phyloP scores from a whole-genome alignment of 805 yeast genomes.

The Schwanniomyces occidentalis region DNA sequence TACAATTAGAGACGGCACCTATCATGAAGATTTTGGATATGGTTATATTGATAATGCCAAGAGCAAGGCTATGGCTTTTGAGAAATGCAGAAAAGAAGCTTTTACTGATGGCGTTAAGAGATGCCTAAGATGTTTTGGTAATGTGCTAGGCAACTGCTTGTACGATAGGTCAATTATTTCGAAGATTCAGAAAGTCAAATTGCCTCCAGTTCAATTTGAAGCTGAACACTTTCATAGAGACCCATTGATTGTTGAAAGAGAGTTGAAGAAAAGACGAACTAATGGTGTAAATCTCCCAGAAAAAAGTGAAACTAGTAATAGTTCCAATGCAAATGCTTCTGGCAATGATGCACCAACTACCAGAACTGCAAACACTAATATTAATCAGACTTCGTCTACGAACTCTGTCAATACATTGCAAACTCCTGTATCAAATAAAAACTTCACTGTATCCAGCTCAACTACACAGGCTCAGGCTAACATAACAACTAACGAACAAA shows the following conservation, averaged over 20 bases:
- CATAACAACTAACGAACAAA: not conserved
- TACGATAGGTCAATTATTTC: conserved; percentile 69
- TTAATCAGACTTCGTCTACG: too few relatives aligned
- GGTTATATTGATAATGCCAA: conserved; percentile 74
- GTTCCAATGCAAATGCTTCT: too few relatives aligned
- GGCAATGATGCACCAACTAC: too few relatives aligned
- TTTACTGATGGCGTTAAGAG: conserved; percentile 82
- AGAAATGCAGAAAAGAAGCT: conserved; percentile 81
- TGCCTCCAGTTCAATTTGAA: conserved; percentile 29
- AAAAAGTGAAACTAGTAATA: not conserved
- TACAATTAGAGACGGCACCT: conserved; percentile 77
- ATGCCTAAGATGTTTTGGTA: conserved; percentile 77
- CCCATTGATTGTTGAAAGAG: conserved; percentile 32
- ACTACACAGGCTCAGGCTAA: not conserved
- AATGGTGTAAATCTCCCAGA: conserved; percentile 8
- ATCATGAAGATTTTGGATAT: conserved; percentile 73
- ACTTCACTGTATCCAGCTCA: not conserved
- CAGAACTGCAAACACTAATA: too few relatives aligned
- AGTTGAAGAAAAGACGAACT: conserved; percentile 16
- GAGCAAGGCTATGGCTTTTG: conserved; percentile 70
- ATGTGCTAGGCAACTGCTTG: conserved; percentile 79
- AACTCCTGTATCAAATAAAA: too few relatives aligned
- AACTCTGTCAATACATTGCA: too few relatives aligned
- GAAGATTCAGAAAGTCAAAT: conserved; percentile 45
- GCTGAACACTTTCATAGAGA: conserved; percentile 37